Evolutionary conservation across 1,139 yeast genomes (phyloP).

Genomic region (Saccharomyces hybrid): DNA sequence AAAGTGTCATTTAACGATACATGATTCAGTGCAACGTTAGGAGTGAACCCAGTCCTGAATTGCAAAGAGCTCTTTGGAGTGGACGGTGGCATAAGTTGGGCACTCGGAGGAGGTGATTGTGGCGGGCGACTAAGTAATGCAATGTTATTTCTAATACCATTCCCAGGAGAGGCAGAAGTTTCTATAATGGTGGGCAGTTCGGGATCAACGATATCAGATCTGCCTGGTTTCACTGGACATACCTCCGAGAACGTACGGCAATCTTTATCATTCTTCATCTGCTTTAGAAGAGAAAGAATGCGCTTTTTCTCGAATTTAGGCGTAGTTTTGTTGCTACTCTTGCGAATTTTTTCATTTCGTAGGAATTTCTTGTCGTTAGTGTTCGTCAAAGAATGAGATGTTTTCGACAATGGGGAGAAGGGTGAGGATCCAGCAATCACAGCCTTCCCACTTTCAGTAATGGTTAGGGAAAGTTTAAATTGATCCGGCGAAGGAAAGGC

Average conservation of each 20-base stretch:
- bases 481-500: constrained; percentile 4
- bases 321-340: constrained; percentile 1
- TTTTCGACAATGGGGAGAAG: constrained; percentile 8
- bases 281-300: constrained; percentile 21
- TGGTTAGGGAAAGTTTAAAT: constrained; percentile 18
- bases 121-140: neutral
- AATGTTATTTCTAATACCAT: neutral
- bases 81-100: constrained; percentile 13
- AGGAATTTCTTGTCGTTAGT: neutral
- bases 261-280: constrained; percentile 19
- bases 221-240: neutral
- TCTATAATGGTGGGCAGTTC: constrained; percentile 5
- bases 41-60: constrained; percentile 30
- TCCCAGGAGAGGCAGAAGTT: neutral
- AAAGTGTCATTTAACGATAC: constrained; percentile 18
- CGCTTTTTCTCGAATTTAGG: constrained; percentile 15
- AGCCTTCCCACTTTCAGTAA: constrained; percentile 23
- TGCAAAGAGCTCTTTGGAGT: constrained; percentile 24
- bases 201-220: neutral
- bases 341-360: neutral
- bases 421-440: constrained; percentile 12
- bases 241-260: neutral
- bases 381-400: neutral
- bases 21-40: constrained; percentile 24
- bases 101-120: neutral